phyloP scores from a whole-genome alignment of 1,139 yeast species.

The Dujonia santamariae region DNA sequence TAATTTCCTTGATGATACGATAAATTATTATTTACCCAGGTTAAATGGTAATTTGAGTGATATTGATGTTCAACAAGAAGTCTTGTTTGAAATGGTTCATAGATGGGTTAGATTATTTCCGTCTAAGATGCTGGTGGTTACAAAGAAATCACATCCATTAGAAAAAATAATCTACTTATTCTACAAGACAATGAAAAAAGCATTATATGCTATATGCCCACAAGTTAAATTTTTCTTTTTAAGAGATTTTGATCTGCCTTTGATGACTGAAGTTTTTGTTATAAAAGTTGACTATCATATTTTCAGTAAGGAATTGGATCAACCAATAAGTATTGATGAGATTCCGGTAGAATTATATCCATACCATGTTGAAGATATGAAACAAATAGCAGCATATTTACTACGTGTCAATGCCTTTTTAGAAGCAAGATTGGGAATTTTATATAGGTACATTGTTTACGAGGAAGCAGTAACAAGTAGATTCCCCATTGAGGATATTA shows the following conservation, averaged over 20 bases:
- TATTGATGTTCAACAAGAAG: slow-evolving; percentile 31
- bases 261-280: slow-evolving; percentile 38
- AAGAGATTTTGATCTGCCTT: slow-evolving; percentile 43
- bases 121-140: slow-evolving; percentile 22
- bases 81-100: slow-evolving; percentile 34
- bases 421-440: slow-evolving; percentile 19
- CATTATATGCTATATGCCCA: slow-evolving; percentile 36
- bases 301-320: slow-evolving; percentile 18
- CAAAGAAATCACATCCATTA: slow-evolving; percentile 24
- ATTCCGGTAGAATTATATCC: slow-evolving; percentile 16
- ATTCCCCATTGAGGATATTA: slow-evolving; percentile 31
- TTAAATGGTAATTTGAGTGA: slow-evolving; percentile 23
- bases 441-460: slow-evolving; percentile 29
- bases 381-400: slow-evolving; percentile 27
- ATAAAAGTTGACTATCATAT: slow-evolving; percentile 25
- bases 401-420: slow-evolving; percentile 33
- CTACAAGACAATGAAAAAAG: slow-evolving; percentile 33
- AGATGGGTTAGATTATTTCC: slow-evolving; percentile 41
- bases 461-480: slow-evolving; percentile 19
- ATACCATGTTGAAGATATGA: slow-evolving; percentile 18
- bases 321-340: slow-evolving; percentile 11
- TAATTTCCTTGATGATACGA: slow-evolving; percentile 23
- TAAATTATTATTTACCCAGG: slow-evolving; percentile 27
- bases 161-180: slow-evolving; percentile 34
- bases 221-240: slow-evolving; percentile 41